Evolutionary conservation across 495 filamentous ascomycete species (phyloP), one percentile per base, ranked within the genome.

Genomic region (Neurospora cerealis): DNA sequence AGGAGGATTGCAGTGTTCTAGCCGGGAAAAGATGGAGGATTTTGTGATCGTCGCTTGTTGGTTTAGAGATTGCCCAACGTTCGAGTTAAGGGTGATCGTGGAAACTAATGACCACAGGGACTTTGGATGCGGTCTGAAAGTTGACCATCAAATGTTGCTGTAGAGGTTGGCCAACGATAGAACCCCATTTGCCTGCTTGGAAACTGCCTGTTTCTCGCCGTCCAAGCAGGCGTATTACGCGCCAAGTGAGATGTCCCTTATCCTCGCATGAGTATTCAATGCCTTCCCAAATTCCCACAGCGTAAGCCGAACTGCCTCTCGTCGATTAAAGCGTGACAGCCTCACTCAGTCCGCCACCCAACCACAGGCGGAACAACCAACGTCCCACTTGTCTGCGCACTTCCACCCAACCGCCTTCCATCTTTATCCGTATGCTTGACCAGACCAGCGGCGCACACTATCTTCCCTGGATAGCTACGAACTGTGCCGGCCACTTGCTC

Each of bases 381-480:
- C 15, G 28, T 62, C 24, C 54, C 54, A 34, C 28, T 62, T 19
- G 46, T 54, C 5, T 54, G 46, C 11, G 11, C 21, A 24, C 46
- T 77, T 8, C 70, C 42, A 40, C 70, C 69, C 24, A 75, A 76
- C 69, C 78, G 73, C 48, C 62, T 69, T 17, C 79, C 80, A 40
- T 81, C 74, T 34, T 78, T 76, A 17, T 77, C 71, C 34, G 77
- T 79, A 24, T 77, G 44, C 70, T 76, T 81, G 69, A 77, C 75
- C 13, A 83, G 46, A 17, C 80, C 82, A 13, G 81, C 54, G 3
- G 54, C 79, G 69, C 75, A 82, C 10, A 80, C 74, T 17, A 81
- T 77, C 17, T 76, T 71, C 66, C 34, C 71, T 48, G 62, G 75
- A n/a, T 24, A 39, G 24, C 19, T 70, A 38, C n/a, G 28, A 34